Evolutionary conservation across 176 grass and related monocot genomes (phyloP).

Genomic region (Lolium multiflorum): DNA sequence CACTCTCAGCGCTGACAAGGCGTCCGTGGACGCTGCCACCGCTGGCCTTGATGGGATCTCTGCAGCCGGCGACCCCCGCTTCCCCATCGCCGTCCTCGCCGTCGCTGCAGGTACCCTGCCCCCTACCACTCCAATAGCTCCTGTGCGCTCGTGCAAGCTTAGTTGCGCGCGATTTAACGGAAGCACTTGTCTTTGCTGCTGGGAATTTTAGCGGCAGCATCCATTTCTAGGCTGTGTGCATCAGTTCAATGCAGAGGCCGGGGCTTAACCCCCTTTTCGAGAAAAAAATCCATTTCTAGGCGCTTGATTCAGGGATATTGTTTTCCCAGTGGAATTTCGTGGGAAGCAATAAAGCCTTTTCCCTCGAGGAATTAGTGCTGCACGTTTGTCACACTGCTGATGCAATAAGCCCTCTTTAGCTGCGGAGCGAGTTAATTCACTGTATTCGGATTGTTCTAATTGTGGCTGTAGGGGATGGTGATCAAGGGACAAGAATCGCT

Average conservation of each 20-base stretch:
- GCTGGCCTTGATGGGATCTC: constrained; percentile 55
- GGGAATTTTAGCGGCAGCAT: neutral
- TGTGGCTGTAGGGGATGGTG: constrained; percentile 50
- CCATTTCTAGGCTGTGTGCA: neutral
- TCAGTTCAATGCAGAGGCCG: too few species aligned
- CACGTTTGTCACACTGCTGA: neutral
- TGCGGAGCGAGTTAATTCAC: neutral
- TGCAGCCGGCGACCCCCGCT: constrained; percentile 39
- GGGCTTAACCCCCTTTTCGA: too few species aligned
- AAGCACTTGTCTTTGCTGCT: constrained; percentile 6
- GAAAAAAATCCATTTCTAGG: neutral
- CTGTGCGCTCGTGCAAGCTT: neutral
- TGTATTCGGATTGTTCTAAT: neutral
- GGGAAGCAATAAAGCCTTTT: neutral
- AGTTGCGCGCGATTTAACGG: neutral
- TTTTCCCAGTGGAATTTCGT: neutral
- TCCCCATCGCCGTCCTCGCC: constrained; percentile 76
- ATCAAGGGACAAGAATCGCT: constrained; percentile 76
- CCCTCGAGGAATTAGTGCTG: neutral
- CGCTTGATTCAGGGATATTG: neutral
- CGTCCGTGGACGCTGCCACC: constrained; percentile 57
- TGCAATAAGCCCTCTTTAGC: neutral
- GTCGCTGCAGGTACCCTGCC: constrained; percentile 63
- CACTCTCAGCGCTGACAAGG: constrained; percentile 76
- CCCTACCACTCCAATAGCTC: neutral